These are phyloP conservation scores for Leishmania arabica DNA, from an alignment of 208 protist species.

Conservation along the genomic window DNA sequence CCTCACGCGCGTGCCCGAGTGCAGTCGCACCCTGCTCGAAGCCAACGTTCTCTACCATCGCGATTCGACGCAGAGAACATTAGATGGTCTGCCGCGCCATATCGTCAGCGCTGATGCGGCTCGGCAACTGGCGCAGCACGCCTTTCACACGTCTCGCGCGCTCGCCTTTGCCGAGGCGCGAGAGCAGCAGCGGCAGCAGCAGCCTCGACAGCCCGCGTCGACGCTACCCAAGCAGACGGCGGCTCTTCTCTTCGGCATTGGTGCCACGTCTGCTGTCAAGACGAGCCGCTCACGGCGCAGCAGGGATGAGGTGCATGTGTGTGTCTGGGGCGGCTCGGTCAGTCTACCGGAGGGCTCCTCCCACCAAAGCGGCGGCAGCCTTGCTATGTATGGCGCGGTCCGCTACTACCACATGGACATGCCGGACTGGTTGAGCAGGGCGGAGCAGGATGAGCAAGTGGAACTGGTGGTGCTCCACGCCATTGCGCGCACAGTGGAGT, in stretches of 20 bases:
- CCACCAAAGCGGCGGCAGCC: background rate
- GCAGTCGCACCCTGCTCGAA: slow-evolving; percentile 57
- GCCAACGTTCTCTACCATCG: slow-evolving; percentile 48
- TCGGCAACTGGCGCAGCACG: slow-evolving; percentile 66
- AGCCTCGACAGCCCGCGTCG: background rate
- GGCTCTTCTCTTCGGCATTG: slow-evolving; percentile 51
- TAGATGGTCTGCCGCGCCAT: slow-evolving; percentile 50
- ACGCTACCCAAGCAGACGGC: background rate
- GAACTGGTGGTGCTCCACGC: slow-evolving; percentile 51
- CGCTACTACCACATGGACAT: slow-evolving; percentile 44
- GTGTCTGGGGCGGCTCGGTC: slow-evolving; percentile 40
- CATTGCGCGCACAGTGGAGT: slow-evolving; percentile 27
- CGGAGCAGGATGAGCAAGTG: slow-evolving; percentile 57
- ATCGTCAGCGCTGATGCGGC: slow-evolving; percentile 38
- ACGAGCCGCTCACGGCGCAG: slow-evolving; percentile 38
- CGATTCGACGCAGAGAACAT: slow-evolving; percentile 22
- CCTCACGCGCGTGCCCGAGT: slow-evolving; percentile 57
- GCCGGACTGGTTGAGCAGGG: slow-evolving; percentile 27
- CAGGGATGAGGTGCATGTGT: slow-evolving; percentile 48
- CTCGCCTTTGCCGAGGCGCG: slow-evolving; percentile 9
- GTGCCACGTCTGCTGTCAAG: slow-evolving; percentile 57
- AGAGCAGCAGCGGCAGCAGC: background rate
- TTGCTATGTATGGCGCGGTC: slow-evolving; percentile 10
- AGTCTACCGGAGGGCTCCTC: background rate
- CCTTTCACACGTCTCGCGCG: slow-evolving; percentile 30